phyloP scores from a whole-genome alignment of 2,329 filamentous ascomycete genomes.

The Westerdykella sp. region DNA sequence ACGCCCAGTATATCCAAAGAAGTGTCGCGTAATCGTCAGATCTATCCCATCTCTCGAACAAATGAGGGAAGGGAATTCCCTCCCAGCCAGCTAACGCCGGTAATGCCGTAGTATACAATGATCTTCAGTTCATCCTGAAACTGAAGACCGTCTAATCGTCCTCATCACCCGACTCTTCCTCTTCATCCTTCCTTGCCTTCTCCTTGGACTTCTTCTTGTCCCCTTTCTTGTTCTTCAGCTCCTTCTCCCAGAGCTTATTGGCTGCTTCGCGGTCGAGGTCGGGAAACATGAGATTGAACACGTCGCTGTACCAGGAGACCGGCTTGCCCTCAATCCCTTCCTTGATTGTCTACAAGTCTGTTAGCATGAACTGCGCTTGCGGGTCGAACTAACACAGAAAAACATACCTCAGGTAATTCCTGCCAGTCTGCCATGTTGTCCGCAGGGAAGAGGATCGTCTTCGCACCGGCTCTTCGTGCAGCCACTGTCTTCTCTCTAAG shows the following conservation, averaged over 20 bases:
- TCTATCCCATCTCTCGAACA: no score
- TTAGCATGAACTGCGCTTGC: neutral
- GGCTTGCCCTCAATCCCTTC: conserved; percentile 87
- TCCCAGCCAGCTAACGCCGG: neutral
- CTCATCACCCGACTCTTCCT: conserved; percentile 32
- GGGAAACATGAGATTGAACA: conserved; percentile 87
- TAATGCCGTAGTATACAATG: conserved; percentile 2
- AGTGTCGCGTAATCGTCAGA: no score
- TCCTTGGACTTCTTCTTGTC: conserved; percentile 28
- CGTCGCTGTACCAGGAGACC: conserved; percentile 88
- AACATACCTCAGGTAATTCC: conserved; percentile 84
- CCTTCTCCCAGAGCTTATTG: conserved; percentile 65
- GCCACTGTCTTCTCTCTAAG: conserved; percentile 96
- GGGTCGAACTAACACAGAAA: neutral
- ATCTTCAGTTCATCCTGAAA: conserved; percentile 3
- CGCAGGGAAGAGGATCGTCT: conserved; percentile 86
- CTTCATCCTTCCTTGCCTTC: conserved; percentile 40
- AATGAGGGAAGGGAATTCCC: no score
- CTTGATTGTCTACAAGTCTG: conserved; percentile 77
- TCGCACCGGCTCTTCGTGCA: conserved; percentile 83
- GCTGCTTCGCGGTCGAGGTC: conserved; percentile 66
- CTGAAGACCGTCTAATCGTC: conserved; percentile 18
- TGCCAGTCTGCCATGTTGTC: conserved; percentile 98
- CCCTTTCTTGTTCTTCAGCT: conserved; percentile 42
- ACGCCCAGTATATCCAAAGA: no score